Percentiles rank a stretch among this genome's conserved stretches.
Conservation (phyloP, 768 basidiomycete species). For the Pisolithus marmoratus region DNA sequence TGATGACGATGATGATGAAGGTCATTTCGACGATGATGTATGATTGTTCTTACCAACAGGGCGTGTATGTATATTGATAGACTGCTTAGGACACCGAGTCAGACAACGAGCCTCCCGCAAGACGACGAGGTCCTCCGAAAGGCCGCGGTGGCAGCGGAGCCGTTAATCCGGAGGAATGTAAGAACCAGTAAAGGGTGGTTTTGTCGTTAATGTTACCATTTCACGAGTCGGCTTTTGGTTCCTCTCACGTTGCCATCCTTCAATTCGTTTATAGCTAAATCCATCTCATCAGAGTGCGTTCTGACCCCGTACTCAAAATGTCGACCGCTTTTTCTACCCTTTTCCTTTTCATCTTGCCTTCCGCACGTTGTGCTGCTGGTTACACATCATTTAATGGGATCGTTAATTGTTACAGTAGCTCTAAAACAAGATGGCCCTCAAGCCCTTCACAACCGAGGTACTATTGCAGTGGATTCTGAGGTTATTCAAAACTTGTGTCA, state of each 20-base stretch:
- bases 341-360: conserved; percentile 6
- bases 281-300: not conserved
- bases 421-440: not conserved
- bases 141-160: conserved; percentile 42
- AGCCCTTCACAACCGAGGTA: not conserved
- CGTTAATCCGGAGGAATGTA: conserved; percentile 79
- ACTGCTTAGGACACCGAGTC: conserved; percentile 58
- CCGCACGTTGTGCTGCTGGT: conserved; percentile 7
- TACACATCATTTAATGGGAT: conserved; percentile 19
- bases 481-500: too few relatives aligned
- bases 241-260: conserved; percentile 6
- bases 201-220: conserved; percentile 15
- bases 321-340: not conserved
- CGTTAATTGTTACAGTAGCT: conserved; percentile 3
- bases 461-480: too few relatives aligned
- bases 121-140: conserved; percentile 55
- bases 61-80: conserved; percentile 10
- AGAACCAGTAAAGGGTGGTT: conserved; percentile 63
- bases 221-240: conserved; percentile 10
- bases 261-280: conserved; percentile 8
- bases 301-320: not conserved
- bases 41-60: conserved; percentile 16
- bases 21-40: conserved; percentile 57
- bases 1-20: conserved; percentile 45
- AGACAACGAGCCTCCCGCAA: conserved; percentile 55